Base-by-base conservation (phyloP, 257 asterid species). In the Rhazya stricta region DNA sequence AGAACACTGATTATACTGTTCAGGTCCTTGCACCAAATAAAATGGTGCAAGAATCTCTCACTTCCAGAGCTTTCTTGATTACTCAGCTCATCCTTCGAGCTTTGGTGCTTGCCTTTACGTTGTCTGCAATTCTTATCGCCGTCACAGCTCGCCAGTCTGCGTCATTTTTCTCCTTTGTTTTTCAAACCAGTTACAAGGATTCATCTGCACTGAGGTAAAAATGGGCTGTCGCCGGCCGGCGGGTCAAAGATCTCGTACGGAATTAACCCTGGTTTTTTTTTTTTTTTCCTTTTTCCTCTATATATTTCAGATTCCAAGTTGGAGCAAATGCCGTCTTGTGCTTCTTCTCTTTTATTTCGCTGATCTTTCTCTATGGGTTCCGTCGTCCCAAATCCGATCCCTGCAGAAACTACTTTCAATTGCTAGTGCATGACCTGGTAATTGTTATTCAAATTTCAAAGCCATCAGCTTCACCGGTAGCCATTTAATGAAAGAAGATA, bases 371-470 rank as follows among this genome's bases (percentile, higher is more conserved):
- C 6, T 54, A 45, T 18, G 34, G 41, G n/a, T 65, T 36, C 29
- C 10, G 12, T 32, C 77, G 42, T 45, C 51, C 78, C 19, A 48
- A 46, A 41, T 63, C 61, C 4, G 67, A 50, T n/a, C 65, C 73
- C 29, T 7, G 11, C 51, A 51, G 43, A 32, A 46, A 46, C 39
- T 75, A 53, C 73, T 75, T 75, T 7, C 56, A 46, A 12, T 50
- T 75, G 67, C 66, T 75, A 21, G 12, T 75, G 50, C 73, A 75
- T 39, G 78, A 75, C 32, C n/a, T 75, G 78, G 78, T 74, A 74
- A 45, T 32, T 63, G 18, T 1, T 36, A 36, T 46, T 46, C 11
- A 46, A 5, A 39, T 50, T 16, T 21, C 36, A 19, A 51, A 51
- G 6, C 4, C 25, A 29, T 46, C 58, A 18, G 6, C 41, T 71